Evolutionary conservation across 495 filamentous ascomycete species (phyloP), one percentile per base, ranked within the genome.

Genomic region (Penicillium antarcticum): DNA sequence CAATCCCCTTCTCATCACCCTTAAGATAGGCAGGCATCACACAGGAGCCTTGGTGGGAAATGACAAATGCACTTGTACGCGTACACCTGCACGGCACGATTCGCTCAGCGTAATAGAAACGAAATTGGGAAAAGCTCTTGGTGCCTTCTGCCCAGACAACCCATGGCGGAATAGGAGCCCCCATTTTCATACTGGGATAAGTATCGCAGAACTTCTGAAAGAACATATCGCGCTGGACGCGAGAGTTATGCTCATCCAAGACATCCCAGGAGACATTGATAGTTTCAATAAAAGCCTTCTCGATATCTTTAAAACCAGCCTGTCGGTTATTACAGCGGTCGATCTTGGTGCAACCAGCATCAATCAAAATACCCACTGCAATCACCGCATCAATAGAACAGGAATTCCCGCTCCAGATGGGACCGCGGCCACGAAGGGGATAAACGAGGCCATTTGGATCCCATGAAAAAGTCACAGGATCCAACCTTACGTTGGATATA

Each of bases 331-430:
- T 14, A 8, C 44, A 29, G n/a, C 66, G 67, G 38, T 77, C 74
- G 7, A 63, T 50, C 5, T 53, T 53, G 7, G 74, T 76, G 13
- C 65, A 71, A 10, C 74, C 72, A 17, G 57, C 66, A 35, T 74
- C 64, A 10, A 71, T 57, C 19, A 77, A 45, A 37, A 58, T 69
- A 1, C 67, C 70, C 1, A 61, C 51, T 14, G 70, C 62, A 19
- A 76, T 71, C 1, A 60, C 45, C 21, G 53, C 58, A 41, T 77
- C 74, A 6, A 67, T 44, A 12, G 56, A 26, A 42, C 58, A 62
- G 14, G 71, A 70, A 12, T 55, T 50, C 0, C 32, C 19, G 7
- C 13, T 13, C 48, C 60, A 61, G 7, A 66, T 43, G 6, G 70
- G 69, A 0, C 66, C 69, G 14, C 65, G 60, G 1, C 71, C 72